phyloP scores from a whole-genome alignment of 306 rosid genomes.

The Rosa rugosa region DNA sequence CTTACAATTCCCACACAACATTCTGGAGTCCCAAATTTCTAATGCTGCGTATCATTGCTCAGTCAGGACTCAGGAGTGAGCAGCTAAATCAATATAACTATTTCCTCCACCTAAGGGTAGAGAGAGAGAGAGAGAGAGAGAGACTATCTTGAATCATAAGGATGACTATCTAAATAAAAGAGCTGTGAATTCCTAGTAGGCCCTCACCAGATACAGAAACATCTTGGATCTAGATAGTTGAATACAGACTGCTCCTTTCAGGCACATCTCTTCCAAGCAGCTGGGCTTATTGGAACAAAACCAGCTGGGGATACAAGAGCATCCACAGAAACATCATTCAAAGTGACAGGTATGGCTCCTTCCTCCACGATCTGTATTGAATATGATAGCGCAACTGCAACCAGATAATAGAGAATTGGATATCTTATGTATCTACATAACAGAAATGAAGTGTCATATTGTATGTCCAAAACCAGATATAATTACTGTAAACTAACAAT shows the following conservation, averaged over 20 bases:
- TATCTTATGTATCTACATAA: neutral
- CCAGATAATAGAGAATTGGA: neutral
- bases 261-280: conserved; percentile 63
- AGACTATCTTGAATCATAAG: neutral
- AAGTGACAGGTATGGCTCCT: conserved; percentile 68
- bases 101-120: neutral
- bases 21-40: neutral
- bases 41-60: neutral
- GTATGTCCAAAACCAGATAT: conserved; percentile 15
- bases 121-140: no score
- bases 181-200: neutral
- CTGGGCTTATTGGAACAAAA: conserved; percentile 65
- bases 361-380: conserved; percentile 79
- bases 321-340: conserved; percentile 64
- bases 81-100: neutral
- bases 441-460: neutral
- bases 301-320: conserved; percentile 78
- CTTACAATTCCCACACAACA: neutral
- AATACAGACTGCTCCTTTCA: conserved; percentile 2
- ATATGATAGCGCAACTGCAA: conserved; percentile 82
- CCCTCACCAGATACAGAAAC: neutral
- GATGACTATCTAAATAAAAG: neutral
- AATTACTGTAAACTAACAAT: conserved; percentile 13
- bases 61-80: neutral
- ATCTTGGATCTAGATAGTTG: neutral